These are phyloP conservation scores for Coemansia sp. DNA, from an alignment of 192 early-diverging fungal genomes.

Conservation along the genomic window DNA sequence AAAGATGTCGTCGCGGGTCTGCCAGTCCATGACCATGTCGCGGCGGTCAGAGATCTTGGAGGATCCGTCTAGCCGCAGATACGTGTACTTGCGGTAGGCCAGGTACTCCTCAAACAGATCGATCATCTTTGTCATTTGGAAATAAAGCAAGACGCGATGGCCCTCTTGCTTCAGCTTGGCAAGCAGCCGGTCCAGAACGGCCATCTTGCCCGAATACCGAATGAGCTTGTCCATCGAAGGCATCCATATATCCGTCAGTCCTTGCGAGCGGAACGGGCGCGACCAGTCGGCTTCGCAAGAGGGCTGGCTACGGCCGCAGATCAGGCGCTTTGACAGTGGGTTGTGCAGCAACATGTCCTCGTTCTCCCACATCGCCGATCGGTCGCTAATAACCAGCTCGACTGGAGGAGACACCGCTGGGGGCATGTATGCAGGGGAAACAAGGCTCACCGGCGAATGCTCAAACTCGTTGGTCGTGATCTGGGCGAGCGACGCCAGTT, in stretches of 20 bases:
- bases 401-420: constrained; percentile 62
- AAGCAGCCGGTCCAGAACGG: constrained; percentile 66
- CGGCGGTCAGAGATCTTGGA: constrained; percentile 83
- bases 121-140: constrained; percentile 90
- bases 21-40: constrained; percentile 92
- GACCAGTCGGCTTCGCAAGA: constrained; percentile 32
- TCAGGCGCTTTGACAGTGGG: constrained; percentile 28
- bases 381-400: constrained; percentile 61
- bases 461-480: constrained; percentile 28
- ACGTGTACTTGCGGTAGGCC: constrained; percentile 79
- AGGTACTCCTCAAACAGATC: constrained; percentile 87
- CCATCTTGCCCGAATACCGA: constrained; percentile 76
- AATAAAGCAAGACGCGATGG: constrained; percentile 78
- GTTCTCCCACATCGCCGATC: constrained; percentile 58
- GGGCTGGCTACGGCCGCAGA: constrained; percentile 15
- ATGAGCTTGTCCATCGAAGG: constrained; percentile 75
- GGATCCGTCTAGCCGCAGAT: constrained; percentile 85
- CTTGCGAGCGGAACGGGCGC: constrained; percentile 47
- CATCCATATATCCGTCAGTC: constrained; percentile 65
- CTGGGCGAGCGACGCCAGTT: constrained; percentile 31
- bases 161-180: constrained; percentile 70
- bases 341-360: constrained; percentile 33
- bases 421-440: constrained; percentile 55
- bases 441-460: constrained; percentile 31
- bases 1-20: constrained; percentile 80